Percentiles rank a stretch among this genome's conserved stretches.
Conservation (phyloP, 352 stramenopile genomes). For the Phytophthora megakarya region DNA sequence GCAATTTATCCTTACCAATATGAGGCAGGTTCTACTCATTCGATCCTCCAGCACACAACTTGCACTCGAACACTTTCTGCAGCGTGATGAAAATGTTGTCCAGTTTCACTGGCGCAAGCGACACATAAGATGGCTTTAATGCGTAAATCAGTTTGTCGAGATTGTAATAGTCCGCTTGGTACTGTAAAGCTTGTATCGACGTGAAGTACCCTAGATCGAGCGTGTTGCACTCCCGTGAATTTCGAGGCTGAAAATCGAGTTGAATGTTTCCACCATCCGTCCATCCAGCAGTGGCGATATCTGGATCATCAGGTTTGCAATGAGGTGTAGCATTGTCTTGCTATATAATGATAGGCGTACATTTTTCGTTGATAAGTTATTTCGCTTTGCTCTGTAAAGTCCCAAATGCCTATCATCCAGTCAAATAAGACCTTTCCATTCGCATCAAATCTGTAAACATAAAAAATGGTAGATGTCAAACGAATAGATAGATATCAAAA, state of each 20-base stretch:
- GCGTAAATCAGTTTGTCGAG: background rate
- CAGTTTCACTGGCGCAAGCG: background rate
- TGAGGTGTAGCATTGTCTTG: background rate
- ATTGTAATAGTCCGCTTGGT: background rate
- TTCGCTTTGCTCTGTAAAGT: too few species aligned
- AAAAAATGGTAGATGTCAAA: background rate
- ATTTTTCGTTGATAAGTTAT: too few species aligned
- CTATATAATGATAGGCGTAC: background rate
- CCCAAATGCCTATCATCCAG: conserved; percentile 5
- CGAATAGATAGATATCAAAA: background rate
- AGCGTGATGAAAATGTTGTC: background rate
- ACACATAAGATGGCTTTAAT: background rate
- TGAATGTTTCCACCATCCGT: background rate
- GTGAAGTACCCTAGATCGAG: background rate
- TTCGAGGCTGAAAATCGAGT: background rate
- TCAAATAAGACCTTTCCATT: conserved; percentile 12
- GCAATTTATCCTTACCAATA: too few species aligned
- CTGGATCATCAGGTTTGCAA: background rate
- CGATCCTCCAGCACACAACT: too few species aligned
- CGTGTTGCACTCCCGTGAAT: background rate
- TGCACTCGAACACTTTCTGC: background rate
- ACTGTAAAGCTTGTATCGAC: background rate
- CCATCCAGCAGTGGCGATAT: background rate
- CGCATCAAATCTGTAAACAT: conserved; percentile 5
- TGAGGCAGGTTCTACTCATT: too few species aligned